Base-by-base conservation (phyloP, 176 grass and related monocot genomes). In the Carex littledalei region DNA sequence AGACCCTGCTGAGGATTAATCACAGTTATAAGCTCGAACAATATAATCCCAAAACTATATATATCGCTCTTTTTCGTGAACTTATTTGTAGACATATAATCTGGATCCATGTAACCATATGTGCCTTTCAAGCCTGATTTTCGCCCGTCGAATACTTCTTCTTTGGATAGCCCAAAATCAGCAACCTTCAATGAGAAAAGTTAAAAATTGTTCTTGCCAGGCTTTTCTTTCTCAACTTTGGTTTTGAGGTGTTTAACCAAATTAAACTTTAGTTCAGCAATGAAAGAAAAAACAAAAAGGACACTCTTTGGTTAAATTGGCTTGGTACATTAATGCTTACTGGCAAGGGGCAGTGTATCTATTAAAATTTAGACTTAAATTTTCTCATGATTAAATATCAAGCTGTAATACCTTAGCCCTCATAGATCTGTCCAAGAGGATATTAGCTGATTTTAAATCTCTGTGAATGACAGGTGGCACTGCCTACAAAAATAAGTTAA, bases 31-130 rank as follows among this genome's bases (percentile, higher is more conserved):
- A 99, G 88, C 86, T 99, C 96, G 59, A 99, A 95, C 84, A 99
- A 72, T 79, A 99, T 94, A 67, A 95, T 95, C 63, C 96, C 96
- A 24, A 99, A 99, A 72, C 91, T 95, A 83, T 95, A 95, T 35
- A 99, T 81, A 4, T 99, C 91, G 29, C 96, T 99, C 88, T 99
- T 99, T 87, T 95, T 99, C 67, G 96, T 99, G 73, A 95, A 88
- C 61, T 99, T 92, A 84, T 88, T 92, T 73, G 96, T 95, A 39
- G 91, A 92, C 88, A 95, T 94, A 71, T 95, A 99, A 83, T 95
- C 96, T 61, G 96, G 96, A 85, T 99, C 96, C 93, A 99, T 99
- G 83, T 99, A 99, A 78, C 96, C 93, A 66, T 94, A 99, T 52
- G 96, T 99, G 56, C 93, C 96, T 90, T 99, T 99, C 21, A 99